phyloP scores from a whole-genome alignment of 2,329 filamentous ascomycete genomes.

The Diaporthe amygdali region DNA sequence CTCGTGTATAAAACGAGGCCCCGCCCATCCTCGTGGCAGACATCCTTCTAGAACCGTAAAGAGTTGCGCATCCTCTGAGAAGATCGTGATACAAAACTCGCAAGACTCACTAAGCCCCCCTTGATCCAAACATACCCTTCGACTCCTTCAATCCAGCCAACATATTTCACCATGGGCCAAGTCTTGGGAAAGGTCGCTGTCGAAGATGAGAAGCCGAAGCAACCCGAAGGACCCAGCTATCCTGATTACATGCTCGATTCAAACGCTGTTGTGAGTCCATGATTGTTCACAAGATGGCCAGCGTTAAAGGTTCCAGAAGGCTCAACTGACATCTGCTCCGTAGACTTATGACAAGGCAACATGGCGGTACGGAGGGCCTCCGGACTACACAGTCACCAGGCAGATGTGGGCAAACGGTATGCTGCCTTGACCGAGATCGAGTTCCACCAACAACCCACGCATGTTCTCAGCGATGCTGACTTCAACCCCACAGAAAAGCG shows the following conservation, averaged over 20 bases:
- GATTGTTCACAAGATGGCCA: not conserved
- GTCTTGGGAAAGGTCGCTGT: constrained; percentile 5
- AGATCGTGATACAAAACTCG: not conserved
- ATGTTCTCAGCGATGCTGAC: not conserved
- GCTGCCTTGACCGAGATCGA: constrained; percentile 29
- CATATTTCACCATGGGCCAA: constrained; percentile 15
- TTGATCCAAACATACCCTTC: not conserved
- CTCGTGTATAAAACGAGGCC: constrained; percentile 13
- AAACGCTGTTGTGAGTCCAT: constrained; percentile 55
- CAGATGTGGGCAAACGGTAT: constrained; percentile 63
- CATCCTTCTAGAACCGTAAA: constrained; percentile 10
- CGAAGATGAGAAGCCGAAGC: constrained; percentile 8
- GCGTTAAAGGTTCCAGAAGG: not conserved
- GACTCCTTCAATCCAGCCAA: not conserved
- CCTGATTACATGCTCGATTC: constrained; percentile 66
- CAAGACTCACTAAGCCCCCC: not conserved
- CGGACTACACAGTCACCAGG: constrained; percentile 69
- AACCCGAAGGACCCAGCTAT: constrained; percentile 14
- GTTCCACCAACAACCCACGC: not conserved
- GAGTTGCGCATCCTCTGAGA: not conserved
- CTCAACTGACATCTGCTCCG: constrained; percentile 3
- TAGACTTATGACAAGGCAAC: constrained; percentile 51
- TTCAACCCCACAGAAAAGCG: constrained; percentile 54
- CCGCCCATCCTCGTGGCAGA: constrained; percentile 4
- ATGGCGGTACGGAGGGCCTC: constrained; percentile 66